These are phyloP conservation scores for Lentinula aciculospora DNA, from an alignment of 768 basidiomycete species.

Conservation along the genomic window DNA sequence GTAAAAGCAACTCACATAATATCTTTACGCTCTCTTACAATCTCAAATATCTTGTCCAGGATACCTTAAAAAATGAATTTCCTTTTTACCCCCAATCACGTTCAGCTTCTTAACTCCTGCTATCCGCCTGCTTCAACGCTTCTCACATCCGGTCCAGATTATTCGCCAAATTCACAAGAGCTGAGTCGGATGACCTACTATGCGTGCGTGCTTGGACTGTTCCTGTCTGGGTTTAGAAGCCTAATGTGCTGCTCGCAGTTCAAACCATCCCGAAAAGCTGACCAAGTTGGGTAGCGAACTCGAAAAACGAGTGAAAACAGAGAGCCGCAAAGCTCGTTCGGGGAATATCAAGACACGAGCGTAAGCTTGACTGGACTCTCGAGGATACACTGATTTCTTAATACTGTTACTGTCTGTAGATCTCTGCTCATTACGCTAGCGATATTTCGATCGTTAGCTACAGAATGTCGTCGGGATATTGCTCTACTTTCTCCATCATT, in stretches of 20 bases:
- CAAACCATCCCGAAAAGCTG: constrained; percentile 77
- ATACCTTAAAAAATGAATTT: constrained; percentile 48
- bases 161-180: constrained; percentile 78
- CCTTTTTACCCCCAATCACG: constrained; percentile 77
- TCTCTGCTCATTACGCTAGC: constrained; percentile 78
- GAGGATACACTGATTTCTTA: background rate
- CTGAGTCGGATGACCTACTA: constrained; percentile 83
- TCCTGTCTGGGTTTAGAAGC: background rate
- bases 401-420: constrained; percentile 33
- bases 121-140: constrained; percentile 79
- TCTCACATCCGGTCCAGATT: constrained; percentile 69
- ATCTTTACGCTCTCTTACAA: background rate
- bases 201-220: constrained; percentile 35
- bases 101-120: constrained; percentile 78
- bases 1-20: background rate
- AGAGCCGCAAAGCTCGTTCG: constrained; percentile 61
- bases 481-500: constrained; percentile 68
- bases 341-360: constrained; percentile 78
- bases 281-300: constrained; percentile 71
- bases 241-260: constrained; percentile 24
- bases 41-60: background rate
- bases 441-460: constrained; percentile 75
- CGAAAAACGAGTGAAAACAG: constrained; percentile 64
- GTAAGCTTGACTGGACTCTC: constrained; percentile 42
- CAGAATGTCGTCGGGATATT: constrained; percentile 84